These are phyloP conservation scores for Platismatia glauca DNA, from an alignment of 495 filamentous ascomycete species.

Conservation along the genomic window DNA sequence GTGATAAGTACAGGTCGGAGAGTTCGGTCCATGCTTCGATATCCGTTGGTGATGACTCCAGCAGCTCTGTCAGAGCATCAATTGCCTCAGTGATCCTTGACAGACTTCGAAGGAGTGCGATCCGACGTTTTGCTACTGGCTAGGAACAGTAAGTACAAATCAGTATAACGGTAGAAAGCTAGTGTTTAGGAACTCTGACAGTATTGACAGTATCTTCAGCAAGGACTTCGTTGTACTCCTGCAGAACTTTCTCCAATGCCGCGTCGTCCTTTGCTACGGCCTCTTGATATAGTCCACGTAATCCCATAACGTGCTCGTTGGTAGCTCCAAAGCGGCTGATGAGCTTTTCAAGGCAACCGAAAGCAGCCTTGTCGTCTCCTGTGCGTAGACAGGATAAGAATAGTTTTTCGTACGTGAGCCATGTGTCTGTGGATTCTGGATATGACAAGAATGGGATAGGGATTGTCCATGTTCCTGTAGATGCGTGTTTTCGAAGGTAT, in stretches of 20 bases:
- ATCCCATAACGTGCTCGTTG: constrained; percentile 75
- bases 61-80: constrained; percentile 57
- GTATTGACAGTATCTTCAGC: constrained; percentile 70
- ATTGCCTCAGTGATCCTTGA: constrained; percentile 62
- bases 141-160: constrained; percentile 30
- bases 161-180: constrained; percentile 5
- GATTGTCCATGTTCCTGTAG: constrained; percentile 39
- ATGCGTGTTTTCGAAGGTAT: constrained; percentile 47
- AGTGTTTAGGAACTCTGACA: constrained; percentile 39
- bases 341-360: constrained; percentile 61
- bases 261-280: constrained; percentile 58
- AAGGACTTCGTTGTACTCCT: constrained; percentile 68
- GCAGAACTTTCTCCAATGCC: constrained; percentile 57
- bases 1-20: constrained; percentile 69
- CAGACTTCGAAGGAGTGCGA: constrained; percentile 69
- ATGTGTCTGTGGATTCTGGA: constrained; percentile 64
- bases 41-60: constrained; percentile 81
- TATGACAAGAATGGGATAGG: constrained; percentile 45
- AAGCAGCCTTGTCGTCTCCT: constrained; percentile 70
- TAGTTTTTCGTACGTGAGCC: constrained; percentile 76
- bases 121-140: constrained; percentile 79
- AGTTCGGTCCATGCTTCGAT: constrained; percentile 92
- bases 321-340: constrained; percentile 67
- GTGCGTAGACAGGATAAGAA: constrained; percentile 77
- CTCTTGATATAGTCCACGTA: constrained; percentile 78